Evolutionary conservation across 2,329 filamentous ascomycete genomes (phyloP).

Genomic region (Leptographium flavum): DNA sequence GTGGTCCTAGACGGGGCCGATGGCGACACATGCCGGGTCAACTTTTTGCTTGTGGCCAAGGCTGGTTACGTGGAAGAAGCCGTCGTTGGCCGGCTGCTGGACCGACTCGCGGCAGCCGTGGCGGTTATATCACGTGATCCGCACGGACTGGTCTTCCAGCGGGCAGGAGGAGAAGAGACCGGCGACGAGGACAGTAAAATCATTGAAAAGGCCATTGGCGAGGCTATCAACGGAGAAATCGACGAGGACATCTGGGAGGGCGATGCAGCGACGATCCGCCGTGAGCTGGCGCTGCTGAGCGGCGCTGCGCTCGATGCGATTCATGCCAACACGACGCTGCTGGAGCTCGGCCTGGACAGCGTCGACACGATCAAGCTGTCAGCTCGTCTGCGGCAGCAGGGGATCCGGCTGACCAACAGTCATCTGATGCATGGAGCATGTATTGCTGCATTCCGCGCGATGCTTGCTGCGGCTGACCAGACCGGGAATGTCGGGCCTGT

Average conservation of each 20-base stretch:
- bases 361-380: slow-evolving; percentile 82
- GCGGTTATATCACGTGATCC: slow-evolving; percentile 12
- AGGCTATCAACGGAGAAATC: too few species aligned
- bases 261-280: slow-evolving; percentile 36
- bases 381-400: slow-evolving; percentile 48
- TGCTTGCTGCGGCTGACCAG: slow-evolving; percentile 6
- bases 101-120: slow-evolving; percentile 22
- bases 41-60: slow-evolving; percentile 46
- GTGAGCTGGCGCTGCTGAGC: slow-evolving; percentile 50
- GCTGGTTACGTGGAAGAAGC: slow-evolving; percentile 19
- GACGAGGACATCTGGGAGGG: too few species aligned
- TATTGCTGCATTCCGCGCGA: slow-evolving; percentile 43
- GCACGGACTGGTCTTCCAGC: neutral
- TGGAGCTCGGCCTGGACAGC: slow-evolving; percentile 78
- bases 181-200: too few species aligned
- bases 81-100: slow-evolving; percentile 22
- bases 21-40: slow-evolving; percentile 20
- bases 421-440: slow-evolving; percentile 61
- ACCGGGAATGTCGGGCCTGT: neutral
- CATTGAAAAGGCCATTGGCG: too few species aligned
- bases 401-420: slow-evolving; percentile 53
- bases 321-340: slow-evolving; percentile 47
- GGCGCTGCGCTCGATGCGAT: slow-evolving; percentile 37
- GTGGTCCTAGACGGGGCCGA: slow-evolving; percentile 36
- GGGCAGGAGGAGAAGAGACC: too few species aligned